phyloP scores from a whole-genome alignment of 179 eudicot genomes.

The Patellifolia procumbens region DNA sequence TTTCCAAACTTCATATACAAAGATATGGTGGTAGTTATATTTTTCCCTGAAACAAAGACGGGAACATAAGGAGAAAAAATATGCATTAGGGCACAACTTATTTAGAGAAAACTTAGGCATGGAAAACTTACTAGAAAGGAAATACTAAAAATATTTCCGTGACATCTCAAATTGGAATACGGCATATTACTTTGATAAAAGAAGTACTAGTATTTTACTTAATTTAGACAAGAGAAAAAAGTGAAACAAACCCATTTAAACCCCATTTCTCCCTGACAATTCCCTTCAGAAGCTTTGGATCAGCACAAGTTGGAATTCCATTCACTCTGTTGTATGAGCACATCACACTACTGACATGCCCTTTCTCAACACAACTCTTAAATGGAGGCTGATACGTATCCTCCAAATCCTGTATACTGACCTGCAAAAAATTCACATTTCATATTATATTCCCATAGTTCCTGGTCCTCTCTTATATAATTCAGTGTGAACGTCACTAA shows the following conservation, averaged over 20 bases:
- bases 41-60: too few species aligned
- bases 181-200: too few species aligned
- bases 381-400: slow-evolving; percentile 32
- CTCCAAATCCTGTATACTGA: slow-evolving; percentile 25
- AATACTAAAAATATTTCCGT: too few species aligned
- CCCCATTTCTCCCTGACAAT: slow-evolving; percentile 40
- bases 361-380: slow-evolving; percentile 29
- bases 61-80: too few species aligned
- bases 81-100: too few species aligned
- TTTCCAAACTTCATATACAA: too few species aligned
- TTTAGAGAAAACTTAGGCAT: too few species aligned
- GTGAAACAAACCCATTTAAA: slow-evolving; percentile 35
- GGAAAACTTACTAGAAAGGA: too few species aligned
- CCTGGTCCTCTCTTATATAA: not conserved
- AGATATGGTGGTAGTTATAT: too few species aligned
- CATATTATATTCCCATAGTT: not conserved
- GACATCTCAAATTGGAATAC: too few species aligned
- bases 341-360: slow-evolving; percentile 32
- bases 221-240: not conserved
- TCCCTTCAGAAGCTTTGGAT: slow-evolving; percentile 37
- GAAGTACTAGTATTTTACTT: too few species aligned
- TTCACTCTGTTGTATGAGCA: slow-evolving; percentile 37
- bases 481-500: not conserved
- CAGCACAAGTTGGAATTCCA: slow-evolving; percentile 51
- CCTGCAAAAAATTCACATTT: slow-evolving; percentile 6